A percentile compares a stretch with the other conserved stretches of the same genome.
These are phyloP conservation scores for Verticillium zaregamsianum DNA, from an alignment of 2,329 filamentous ascomycete genomes.

Conservation along the genomic window DNA sequence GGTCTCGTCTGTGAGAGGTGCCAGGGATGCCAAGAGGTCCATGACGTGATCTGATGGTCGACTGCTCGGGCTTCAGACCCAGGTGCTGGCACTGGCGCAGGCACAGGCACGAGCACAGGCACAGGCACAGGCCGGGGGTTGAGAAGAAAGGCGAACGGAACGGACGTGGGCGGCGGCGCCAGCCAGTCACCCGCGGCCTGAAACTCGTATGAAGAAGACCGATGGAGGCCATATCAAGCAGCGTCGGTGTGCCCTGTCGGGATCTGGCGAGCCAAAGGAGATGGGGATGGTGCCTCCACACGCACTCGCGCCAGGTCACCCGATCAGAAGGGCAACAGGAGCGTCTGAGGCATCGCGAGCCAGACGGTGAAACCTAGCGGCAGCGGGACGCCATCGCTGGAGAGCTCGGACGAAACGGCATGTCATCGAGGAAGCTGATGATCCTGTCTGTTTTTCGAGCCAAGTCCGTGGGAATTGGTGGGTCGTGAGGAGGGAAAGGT, in stretches of 20 bases:
- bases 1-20: not conserved
- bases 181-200: not conserved
- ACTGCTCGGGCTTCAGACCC: not conserved
- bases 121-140: not conserved
- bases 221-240: not conserved
- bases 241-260: not conserved
- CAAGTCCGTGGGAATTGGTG: not conserved
- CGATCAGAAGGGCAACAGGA: not conserved
- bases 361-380: slow-evolving; percentile 2
- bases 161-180: not conserved
- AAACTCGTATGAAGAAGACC: not conserved
- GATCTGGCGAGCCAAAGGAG: not conserved
- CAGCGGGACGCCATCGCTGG: not conserved
- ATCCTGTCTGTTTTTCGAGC: slow-evolving; percentile 4
- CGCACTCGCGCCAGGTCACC: not conserved
- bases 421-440: not conserved
- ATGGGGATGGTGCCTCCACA: not conserved
- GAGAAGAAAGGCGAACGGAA: not conserved
- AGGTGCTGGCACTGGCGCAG: not conserved
- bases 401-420: not conserved
- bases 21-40: not conserved
- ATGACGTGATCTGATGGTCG: not conserved
- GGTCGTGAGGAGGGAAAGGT: slow-evolving; percentile 1
- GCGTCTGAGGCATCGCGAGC: not conserved
- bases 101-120: not conserved